These are phyloP conservation scores for Immersiella caudata DNA, from an alignment of 495 filamentous ascomycete species.

Conservation along the genomic window DNA sequence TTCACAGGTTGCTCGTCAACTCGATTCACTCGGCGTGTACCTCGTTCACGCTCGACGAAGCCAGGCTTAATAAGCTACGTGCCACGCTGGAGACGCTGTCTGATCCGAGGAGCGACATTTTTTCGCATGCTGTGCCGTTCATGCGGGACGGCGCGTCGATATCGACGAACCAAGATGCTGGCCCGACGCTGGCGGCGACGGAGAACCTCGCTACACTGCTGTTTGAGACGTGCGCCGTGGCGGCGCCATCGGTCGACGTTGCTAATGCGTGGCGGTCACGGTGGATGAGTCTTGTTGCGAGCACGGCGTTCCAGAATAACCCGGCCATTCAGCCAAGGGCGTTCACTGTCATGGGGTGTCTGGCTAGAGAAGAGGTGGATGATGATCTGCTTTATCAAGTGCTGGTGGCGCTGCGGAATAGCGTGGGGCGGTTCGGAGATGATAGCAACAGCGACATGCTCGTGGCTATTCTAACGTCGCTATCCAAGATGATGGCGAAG, in stretches of 20 bases:
- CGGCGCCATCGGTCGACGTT: slow-evolving; percentile 63
- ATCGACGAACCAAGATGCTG: slow-evolving; percentile 51
- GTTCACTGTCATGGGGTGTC: slow-evolving; percentile 70
- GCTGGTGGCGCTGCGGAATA: slow-evolving; percentile 63
- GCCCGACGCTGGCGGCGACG: slow-evolving; percentile 52
- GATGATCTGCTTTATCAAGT: slow-evolving; percentile 71
- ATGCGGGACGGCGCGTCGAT: slow-evolving; percentile 48
- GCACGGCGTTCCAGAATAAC: slow-evolving; percentile 71
- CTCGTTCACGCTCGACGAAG: slow-evolving; percentile 60
- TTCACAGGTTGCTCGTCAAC: slow-evolving; percentile 64
- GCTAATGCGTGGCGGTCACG: slow-evolving; percentile 70
- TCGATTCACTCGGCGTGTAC: slow-evolving; percentile 67
- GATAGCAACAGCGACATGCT: slow-evolving; percentile 66
- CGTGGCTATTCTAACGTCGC: slow-evolving; percentile 62
- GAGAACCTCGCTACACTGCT: slow-evolving; percentile 58
- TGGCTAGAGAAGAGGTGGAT: slow-evolving; percentile 67
- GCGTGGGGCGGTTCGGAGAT: slow-evolving; percentile 60
- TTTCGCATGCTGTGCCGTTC: slow-evolving; percentile 43
- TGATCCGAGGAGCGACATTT: slow-evolving; percentile 55
- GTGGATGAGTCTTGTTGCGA: slow-evolving; percentile 71
- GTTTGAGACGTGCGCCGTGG: slow-evolving; percentile 62
- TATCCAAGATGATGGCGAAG: slow-evolving; percentile 72
- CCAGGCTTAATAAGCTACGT: slow-evolving; percentile 54
- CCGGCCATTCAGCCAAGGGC: slow-evolving; percentile 68
- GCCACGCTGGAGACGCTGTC: slow-evolving; percentile 57